phyloP scores from a whole-genome alignment of 2,329 filamentous ascomycete species.

The Clathrospora elynae region DNA sequence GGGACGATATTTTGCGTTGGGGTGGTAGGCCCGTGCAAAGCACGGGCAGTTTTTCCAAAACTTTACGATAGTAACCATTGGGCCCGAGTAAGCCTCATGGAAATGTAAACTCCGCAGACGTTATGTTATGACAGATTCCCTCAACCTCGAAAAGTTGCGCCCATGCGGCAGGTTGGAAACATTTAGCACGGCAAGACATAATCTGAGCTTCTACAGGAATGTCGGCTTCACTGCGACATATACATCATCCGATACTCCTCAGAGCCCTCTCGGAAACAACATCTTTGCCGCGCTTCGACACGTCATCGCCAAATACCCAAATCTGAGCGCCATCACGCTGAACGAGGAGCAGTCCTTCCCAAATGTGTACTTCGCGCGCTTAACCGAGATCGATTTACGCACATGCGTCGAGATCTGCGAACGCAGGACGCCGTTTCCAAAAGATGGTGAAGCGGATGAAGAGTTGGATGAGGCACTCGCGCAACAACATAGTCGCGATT shows the following conservation, averaged over 20 bases:
- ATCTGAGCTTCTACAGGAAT: slow-evolving; percentile 53
- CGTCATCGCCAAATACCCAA: slow-evolving; percentile 50
- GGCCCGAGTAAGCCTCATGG: too few species aligned
- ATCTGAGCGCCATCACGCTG: slow-evolving; percentile 52
- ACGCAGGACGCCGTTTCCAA: slow-evolving; percentile 21
- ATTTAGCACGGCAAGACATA: slow-evolving; percentile 52
- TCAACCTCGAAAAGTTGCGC: slow-evolving; percentile 22
- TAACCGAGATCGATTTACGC: slow-evolving; percentile 51
- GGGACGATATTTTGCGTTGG: not conserved
- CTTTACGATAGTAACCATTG: not conserved
- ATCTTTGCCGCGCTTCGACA: slow-evolving; percentile 45
- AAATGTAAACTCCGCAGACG: too few species aligned
- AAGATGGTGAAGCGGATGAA: slow-evolving; percentile 38
- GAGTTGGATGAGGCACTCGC: slow-evolving; percentile 52
- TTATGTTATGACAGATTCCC: slow-evolving; percentile 4
- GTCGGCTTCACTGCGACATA: slow-evolving; percentile 49
- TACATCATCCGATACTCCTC: not conserved
- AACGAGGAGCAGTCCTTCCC: slow-evolving; percentile 47
- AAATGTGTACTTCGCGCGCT: slow-evolving; percentile 52
- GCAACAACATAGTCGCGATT: slow-evolving; percentile 50
- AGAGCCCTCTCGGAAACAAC: slow-evolving; percentile 29
- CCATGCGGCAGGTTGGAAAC: slow-evolving; percentile 50
- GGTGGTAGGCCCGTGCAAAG: slow-evolving; percentile 1
- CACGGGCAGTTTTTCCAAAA: not conserved
- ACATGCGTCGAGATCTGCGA: slow-evolving; percentile 44